These are phyloP conservation scores for Prosopis cineraria DNA, from an alignment of 306 rosid species.

Conservation along the genomic window DNA sequence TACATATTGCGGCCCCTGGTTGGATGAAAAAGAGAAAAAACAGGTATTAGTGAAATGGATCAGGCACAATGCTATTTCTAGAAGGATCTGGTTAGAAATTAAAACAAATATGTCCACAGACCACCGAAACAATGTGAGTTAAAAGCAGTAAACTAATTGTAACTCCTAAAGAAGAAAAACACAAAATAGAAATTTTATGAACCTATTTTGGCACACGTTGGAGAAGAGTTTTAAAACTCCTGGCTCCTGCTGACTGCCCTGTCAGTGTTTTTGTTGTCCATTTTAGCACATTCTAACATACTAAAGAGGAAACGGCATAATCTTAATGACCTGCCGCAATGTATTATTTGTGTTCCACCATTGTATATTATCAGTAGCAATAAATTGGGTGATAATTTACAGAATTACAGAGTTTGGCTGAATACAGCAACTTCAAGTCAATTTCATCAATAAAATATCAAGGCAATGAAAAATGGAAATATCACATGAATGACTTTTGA, in stretches of 20 bases:
- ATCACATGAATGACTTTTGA: neutral
- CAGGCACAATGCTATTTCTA: conserved; percentile 12
- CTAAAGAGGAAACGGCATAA: conserved; percentile 1
- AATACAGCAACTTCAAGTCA: conserved; percentile 19
- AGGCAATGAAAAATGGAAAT: neutral
- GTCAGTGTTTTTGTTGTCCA: neutral
- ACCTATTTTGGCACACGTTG: neutral
- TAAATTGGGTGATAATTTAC: conserved; percentile 15
- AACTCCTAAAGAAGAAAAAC: neutral
- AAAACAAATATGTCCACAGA: conserved; percentile 12
- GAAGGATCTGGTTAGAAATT: conserved; percentile 30
- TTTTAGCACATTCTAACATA: conserved; percentile 12
- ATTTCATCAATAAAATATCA: conserved; percentile 8
- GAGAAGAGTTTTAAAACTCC: neutral
- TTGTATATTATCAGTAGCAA: conserved; percentile 16
- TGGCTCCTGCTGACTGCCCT: neutral
- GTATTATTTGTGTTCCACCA: conserved; percentile 16
- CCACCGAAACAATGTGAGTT: neutral
- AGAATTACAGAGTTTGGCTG: conserved; percentile 6
- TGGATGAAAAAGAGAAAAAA: conserved; percentile 22
- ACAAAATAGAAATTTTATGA: neutral
- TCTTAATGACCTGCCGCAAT: conserved; percentile 1
- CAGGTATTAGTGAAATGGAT: conserved; percentile 29
- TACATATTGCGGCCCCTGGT: conserved; percentile 96
- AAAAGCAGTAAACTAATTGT: neutral